phyloP scores from a whole-genome alignment of 2,329 filamentous ascomycete genomes.

The Cordyceps farinosa region DNA sequence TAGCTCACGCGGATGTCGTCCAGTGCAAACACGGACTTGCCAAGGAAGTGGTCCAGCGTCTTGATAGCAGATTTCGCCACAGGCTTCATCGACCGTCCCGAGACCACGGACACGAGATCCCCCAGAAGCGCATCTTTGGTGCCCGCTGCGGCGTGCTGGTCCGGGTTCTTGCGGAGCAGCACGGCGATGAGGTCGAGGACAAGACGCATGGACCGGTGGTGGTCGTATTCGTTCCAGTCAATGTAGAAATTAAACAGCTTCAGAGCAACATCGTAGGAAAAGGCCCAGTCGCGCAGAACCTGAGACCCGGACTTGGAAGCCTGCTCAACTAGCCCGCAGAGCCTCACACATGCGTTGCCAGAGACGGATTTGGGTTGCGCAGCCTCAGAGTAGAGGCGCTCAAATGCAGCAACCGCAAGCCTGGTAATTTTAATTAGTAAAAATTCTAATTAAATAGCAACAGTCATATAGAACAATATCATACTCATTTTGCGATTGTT shows the following conservation, averaged over 20 bases:
- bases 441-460: neutral
- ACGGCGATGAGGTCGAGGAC: conserved; percentile 56
- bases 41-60: conserved; percentile 61
- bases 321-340: conserved; percentile 61
- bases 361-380: conserved; percentile 53
- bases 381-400: conserved; percentile 45
- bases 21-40: conserved; percentile 54
- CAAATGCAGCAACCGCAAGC: conserved; percentile 41
- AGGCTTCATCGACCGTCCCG: conserved; percentile 57
- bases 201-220: conserved; percentile 60
- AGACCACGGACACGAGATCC: conserved; percentile 56
- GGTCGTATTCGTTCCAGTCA: conserved; percentile 64
- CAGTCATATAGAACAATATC: conserved; percentile 23
- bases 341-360: conserved; percentile 53
- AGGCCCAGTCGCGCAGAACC: conserved; percentile 47
- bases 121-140: conserved; percentile 47
- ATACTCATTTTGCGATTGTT: conserved; percentile 35
- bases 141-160: conserved; percentile 31
- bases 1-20: conserved; percentile 45
- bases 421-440: neutral
- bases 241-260: conserved; percentile 60
- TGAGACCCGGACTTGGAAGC: conserved; percentile 48
- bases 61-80: conserved; percentile 68
- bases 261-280: conserved; percentile 44
- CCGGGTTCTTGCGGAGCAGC: conserved; percentile 49